Evolutionary conservation across 257 asterid species (phyloP).

Genomic region (Solanum sitiens): DNA sequence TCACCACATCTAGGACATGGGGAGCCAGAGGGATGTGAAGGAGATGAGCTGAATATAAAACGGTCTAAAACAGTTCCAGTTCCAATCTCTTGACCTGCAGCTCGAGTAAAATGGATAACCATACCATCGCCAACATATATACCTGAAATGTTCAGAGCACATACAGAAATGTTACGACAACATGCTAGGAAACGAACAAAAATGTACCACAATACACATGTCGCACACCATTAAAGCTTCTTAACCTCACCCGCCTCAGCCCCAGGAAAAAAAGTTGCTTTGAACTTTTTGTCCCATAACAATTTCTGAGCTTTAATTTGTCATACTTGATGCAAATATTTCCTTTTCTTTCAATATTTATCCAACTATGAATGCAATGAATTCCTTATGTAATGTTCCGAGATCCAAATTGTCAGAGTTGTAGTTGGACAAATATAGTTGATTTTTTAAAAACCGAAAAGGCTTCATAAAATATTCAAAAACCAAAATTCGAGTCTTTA

Average conservation of each 20-base stretch:
- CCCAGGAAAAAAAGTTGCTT: background rate
- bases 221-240: background rate
- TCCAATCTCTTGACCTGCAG: conserved; percentile 75
- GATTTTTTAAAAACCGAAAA: background rate
- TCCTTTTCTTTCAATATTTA: background rate
- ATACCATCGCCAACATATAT: conserved; percentile 62
- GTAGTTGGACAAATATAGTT: background rate
- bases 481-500: background rate
- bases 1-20: conserved; percentile 78
- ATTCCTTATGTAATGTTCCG: background rate
- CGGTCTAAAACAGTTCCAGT: conserved; percentile 70
- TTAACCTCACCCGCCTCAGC: background rate
- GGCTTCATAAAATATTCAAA: background rate
- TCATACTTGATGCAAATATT: background rate
- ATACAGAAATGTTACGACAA: background rate
- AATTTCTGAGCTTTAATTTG: background rate
- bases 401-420: background rate
- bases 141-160: conserved; percentile 30
- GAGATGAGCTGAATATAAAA: conserved; percentile 63
- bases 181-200: background rate
- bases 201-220: background rate
- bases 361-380: background rate
- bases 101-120: conserved; percentile 85
- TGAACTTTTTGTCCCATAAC: background rate
- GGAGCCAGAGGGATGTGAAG: conserved; percentile 30